These are phyloP conservation scores for Fusarium heterosporum DNA, from an alignment of 2,329 filamentous ascomycete species.

Conservation along the genomic window DNA sequence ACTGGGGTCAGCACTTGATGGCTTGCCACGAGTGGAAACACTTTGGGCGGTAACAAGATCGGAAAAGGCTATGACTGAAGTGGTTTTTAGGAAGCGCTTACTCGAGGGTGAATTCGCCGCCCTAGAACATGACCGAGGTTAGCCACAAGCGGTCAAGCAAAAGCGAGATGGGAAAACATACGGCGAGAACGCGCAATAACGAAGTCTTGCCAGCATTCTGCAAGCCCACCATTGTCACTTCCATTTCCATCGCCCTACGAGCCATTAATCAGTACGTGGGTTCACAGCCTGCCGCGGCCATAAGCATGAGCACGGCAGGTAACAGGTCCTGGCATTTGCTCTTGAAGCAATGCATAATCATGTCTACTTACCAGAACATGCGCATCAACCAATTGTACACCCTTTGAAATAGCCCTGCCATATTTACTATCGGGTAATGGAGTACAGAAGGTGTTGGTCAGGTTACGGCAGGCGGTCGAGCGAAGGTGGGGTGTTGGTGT, in stretches of 20 bases:
- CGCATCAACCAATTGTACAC: slow-evolving; percentile 99
- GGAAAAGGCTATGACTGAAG: slow-evolving; percentile 25
- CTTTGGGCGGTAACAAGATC: slow-evolving; percentile 2
- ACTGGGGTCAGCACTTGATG: slow-evolving; percentile 53
- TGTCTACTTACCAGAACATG: slow-evolving; percentile 86
- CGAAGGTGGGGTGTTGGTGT: slow-evolving; percentile 44
- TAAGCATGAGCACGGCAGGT: slow-evolving; percentile 11
- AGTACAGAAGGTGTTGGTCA: slow-evolving; percentile 35
- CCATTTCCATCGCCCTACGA: slow-evolving; percentile 96
- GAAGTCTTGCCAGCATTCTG: slow-evolving; percentile 99
- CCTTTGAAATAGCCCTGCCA: slow-evolving; percentile 92
- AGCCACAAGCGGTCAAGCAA: slow-evolving; percentile 38
- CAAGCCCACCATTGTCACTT: slow-evolving; percentile 98
- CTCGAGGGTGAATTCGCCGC: slow-evolving; percentile 98
- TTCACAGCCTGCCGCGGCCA: slow-evolving; percentile 24
- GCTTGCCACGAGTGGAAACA: slow-evolving; percentile 8
- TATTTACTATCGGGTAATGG: slow-evolving; percentile 55
- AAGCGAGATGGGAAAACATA: slow-evolving; percentile 64
- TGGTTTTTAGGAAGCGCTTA: slow-evolving; percentile 64
- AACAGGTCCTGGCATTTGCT: slow-evolving; percentile 15
- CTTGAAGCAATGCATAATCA: slow-evolving; percentile 15
- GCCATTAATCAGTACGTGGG: slow-evolving; percentile 42
- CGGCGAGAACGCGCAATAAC: slow-evolving; percentile 90
- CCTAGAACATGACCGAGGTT: slow-evolving; percentile 64
- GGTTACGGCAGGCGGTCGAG: slow-evolving; percentile 43